These are phyloP conservation scores for Aurantiochytrium sp. DNA, from an alignment of 108 stramenopile genomes.

Conservation along the genomic window DNA sequence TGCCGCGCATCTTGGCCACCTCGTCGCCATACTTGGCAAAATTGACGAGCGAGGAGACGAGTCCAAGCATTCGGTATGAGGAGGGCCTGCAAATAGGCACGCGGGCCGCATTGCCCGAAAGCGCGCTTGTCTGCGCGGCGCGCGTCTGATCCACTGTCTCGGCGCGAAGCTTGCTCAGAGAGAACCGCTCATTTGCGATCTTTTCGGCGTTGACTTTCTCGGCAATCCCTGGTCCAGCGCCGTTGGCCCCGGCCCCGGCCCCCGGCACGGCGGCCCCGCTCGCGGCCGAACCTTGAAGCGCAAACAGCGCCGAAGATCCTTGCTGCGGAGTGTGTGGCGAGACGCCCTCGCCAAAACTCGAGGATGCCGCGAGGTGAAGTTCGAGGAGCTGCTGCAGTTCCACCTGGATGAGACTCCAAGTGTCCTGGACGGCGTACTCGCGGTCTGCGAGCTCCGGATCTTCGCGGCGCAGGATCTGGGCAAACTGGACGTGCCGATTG, in stretches of 20 bases:
- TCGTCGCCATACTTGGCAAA: slow-evolving; percentile 24
- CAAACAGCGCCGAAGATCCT: no score
- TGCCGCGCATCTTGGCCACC: background rate
- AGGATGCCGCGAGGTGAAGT: background rate
- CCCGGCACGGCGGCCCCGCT: no score
- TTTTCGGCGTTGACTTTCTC: background rate
- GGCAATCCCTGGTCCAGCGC: background rate
- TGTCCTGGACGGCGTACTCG: background rate
- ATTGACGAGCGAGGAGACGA: background rate
- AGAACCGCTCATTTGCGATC: background rate
- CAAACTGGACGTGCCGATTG: slow-evolving; percentile 9
- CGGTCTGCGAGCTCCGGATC: background rate
- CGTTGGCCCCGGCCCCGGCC: no score
- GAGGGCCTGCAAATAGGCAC: background rate
- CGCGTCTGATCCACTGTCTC: background rate
- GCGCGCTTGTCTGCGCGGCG: background rate
- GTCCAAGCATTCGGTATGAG: background rate
- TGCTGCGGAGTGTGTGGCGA: no score
- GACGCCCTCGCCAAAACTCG: background rate
- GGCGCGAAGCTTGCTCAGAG: background rate
- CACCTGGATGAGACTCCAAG: slow-evolving; percentile 11
- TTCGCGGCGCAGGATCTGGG: background rate
- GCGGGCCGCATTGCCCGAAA: background rate
- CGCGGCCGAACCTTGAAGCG: no score
- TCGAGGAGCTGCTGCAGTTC: slow-evolving; percentile 22